These are phyloP conservation scores for Candida namnaoensis DNA, from an alignment of 805 yeast genomes.

Conservation along the genomic window DNA sequence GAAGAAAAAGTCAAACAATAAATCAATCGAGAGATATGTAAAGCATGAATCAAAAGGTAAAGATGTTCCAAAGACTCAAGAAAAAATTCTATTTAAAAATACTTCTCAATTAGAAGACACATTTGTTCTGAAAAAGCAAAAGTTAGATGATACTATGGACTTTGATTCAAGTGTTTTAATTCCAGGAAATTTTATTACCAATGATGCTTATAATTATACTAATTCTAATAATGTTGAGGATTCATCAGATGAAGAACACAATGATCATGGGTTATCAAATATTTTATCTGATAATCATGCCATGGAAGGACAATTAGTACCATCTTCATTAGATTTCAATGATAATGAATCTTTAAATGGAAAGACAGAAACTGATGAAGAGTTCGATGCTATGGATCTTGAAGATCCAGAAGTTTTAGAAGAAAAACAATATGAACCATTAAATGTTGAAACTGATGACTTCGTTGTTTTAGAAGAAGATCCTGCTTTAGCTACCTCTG, in stretches of 20 bases:
- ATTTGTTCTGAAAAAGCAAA: slow-evolving; percentile 23
- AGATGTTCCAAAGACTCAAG: neutral
- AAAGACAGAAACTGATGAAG: slow-evolving; percentile 6
- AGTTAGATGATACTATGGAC: slow-evolving; percentile 11
- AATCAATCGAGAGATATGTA: neutral
- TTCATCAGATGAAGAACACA: slow-evolving; percentile 2
- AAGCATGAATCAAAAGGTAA: neutral
- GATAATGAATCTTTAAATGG: slow-evolving; percentile 11
- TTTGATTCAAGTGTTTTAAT: slow-evolving; percentile 12
- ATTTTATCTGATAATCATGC: slow-evolving; percentile 5
- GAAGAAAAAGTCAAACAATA: slow-evolving; percentile 1
- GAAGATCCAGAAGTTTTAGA: slow-evolving; percentile 31
- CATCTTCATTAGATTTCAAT: slow-evolving; percentile 1
- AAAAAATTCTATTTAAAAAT: neutral
- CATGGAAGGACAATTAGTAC: slow-evolving; percentile 1
- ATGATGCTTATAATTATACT: neutral
- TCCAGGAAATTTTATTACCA: slow-evolving; percentile 19
- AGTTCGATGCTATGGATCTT: slow-evolving; percentile 6
- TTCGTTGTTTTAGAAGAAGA: slow-evolving; percentile 33
- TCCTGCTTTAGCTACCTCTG: slow-evolving; percentile 39
- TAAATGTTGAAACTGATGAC: slow-evolving; percentile 37
- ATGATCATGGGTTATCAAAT: slow-evolving; percentile 4
- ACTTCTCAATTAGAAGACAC: slow-evolving; percentile 14
- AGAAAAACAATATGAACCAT: slow-evolving; percentile 66
- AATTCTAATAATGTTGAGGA: neutral